phyloP scores from a whole-genome alignment of 164 flowering plant genomes.

The Macadamia tetraphylla region DNA sequence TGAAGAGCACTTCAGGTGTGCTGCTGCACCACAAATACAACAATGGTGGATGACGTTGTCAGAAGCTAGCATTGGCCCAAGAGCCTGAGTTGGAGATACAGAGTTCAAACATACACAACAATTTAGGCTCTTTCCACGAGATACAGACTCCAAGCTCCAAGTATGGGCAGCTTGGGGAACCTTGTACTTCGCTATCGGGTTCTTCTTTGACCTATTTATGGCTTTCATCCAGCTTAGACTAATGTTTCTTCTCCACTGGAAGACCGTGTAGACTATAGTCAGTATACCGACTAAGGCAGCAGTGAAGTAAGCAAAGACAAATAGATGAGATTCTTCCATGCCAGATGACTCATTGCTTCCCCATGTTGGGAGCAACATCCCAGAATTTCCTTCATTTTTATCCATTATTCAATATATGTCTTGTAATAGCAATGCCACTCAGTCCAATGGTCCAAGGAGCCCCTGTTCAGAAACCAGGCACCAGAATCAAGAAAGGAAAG shows the following conservation, averaged over 20 bases:
- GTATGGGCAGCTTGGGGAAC: constrained; percentile 64
- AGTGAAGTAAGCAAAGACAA: constrained; percentile 52
- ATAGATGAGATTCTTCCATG: constrained; percentile 52
- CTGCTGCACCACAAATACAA: constrained; percentile 73
- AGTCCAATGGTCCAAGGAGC: background rate
- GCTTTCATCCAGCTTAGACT: constrained; percentile 91
- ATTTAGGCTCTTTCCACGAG: constrained; percentile 72
- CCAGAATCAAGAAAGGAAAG: background rate
- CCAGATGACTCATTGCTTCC: constrained; percentile 30
- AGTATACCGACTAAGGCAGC: constrained; percentile 70
- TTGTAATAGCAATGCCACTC: background rate
- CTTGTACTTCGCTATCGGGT: constrained; percentile 63
- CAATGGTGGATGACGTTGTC: constrained; percentile 71
- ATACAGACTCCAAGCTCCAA: constrained; percentile 66
- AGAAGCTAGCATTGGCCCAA: constrained; percentile 65
- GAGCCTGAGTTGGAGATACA: constrained; percentile 64
- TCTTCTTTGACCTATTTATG: constrained; percentile 82
- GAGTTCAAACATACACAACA: constrained; percentile 94
- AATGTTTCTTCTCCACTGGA: constrained; percentile 88
- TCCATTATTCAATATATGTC: constrained; percentile 40
- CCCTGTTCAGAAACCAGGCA: background rate
- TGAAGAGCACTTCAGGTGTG: constrained; percentile 73
- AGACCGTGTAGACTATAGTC: constrained; percentile 77
- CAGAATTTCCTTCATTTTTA: constrained; percentile 20
- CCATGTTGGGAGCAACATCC: constrained; percentile 35